Conservation (phyloP, 805 yeast species). For the Yamadazyma takamatsuzukensis region DNA sequence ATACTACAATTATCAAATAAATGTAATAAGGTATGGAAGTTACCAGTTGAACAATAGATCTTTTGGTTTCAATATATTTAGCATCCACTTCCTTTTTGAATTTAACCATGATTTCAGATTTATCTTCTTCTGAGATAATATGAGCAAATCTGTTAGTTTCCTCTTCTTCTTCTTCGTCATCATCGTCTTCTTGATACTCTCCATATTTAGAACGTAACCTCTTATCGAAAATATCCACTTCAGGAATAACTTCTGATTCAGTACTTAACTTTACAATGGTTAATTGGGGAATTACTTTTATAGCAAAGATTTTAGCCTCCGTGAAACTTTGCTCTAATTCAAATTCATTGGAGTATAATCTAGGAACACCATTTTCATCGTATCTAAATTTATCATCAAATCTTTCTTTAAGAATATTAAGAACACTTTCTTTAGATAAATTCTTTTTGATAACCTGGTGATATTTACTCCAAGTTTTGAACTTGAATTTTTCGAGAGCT, state of each 20-base stretch:
- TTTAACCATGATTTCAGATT: conserved; percentile 50
- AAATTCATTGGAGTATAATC: conserved; percentile 67
- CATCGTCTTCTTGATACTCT: conserved; percentile 10
- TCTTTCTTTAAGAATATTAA: conserved; percentile 64
- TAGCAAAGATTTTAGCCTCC: conserved; percentile 56
- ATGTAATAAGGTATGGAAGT: conserved; percentile 84
- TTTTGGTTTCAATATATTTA: conserved; percentile 79
- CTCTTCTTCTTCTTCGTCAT: conserved; percentile 25
- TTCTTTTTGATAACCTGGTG: conserved; percentile 56
- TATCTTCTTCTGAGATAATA: conserved; percentile 55
- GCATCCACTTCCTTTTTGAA: conserved; percentile 77
- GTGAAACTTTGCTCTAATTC: conserved; percentile 69
- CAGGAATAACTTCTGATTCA: conserved; percentile 59
- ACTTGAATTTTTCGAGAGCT: conserved; percentile 43
- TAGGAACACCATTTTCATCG: conserved; percentile 78
- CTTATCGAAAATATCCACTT: conserved; percentile 40
- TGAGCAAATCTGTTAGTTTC: conserved; percentile 46
- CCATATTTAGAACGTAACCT: conserved; percentile 18
- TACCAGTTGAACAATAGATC: conserved; percentile 73
- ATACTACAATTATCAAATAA: conserved; percentile 62
- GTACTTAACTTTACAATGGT: conserved; percentile 51
- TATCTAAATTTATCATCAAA: conserved; percentile 84
- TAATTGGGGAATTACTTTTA: conserved; percentile 55
- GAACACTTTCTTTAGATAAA: conserved; percentile 62
- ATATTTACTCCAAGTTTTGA: conserved; percentile 63